Base-by-base conservation (phyloP, 2,329 filamentous ascomycete species). In the Metarhizium humberi region DNA sequence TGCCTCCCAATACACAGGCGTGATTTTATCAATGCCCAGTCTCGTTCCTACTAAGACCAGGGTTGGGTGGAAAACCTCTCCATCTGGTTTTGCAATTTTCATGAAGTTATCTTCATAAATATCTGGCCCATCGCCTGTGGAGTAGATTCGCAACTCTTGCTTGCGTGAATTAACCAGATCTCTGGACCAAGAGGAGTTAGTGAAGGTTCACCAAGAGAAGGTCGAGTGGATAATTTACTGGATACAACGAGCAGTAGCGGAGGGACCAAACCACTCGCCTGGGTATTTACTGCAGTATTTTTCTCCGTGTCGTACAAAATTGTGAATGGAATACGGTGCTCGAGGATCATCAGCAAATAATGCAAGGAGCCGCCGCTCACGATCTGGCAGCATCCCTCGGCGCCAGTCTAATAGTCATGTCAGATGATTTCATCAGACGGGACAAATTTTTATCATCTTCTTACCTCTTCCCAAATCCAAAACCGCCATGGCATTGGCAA, bases 221-320 rank as follows among this genome's bases (percentile, higher is more conserved):
- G 5, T 40, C 0, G 29, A 16, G 2, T 2, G 10, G 4, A 30
- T 49, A 72, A 87, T 69, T 25, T 75, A 95, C 91, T 94, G 87
- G 61, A 99, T 96, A 69, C 94, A 97, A 55, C 87, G 84, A 50
- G 94, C 92, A 10, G 94, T 95, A 6, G 94, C 94, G 18, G 91
- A 96, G n/a, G 94, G 94, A 0, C 94, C 94, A 72, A 99, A 99
- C 94, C 94, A 99, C 72, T 97, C 90, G 42, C 94, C 94, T 0
- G 94, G 94, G 65, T 95, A 89, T 71, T 96, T 97, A 4, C 90
- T 92, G 70, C 94, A 99, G 3, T 87, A 86, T 40, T 81, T 78
- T 29, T 91, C 91, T 18, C 94, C 94, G 63, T 96, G 88, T 53
- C 86, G 79, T 40, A 99, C 94, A 65, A 99, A 99, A 58, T 86